Percentiles rank a stretch among this genome's conserved stretches.
These are phyloP conservation scores for Podaxis sp. DNA, from an alignment of 768 basidiomycete species.

Conservation along the genomic window DNA sequence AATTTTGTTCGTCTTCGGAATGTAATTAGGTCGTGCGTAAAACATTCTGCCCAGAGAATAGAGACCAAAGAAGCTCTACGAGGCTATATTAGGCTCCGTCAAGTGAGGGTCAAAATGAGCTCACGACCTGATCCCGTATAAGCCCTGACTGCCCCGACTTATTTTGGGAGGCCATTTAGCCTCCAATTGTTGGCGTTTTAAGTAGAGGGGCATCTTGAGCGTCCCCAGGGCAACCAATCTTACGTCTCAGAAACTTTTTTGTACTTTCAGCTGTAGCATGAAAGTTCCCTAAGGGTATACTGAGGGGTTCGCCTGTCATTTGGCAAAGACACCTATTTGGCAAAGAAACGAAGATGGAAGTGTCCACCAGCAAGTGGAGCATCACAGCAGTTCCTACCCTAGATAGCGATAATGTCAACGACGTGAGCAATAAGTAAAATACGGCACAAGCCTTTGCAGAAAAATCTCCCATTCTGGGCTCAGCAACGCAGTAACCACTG, in stretches of 20 bases:
- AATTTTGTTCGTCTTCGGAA: constrained; percentile 50
- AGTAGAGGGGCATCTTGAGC: background rate
- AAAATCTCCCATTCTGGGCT: constrained; percentile 66
- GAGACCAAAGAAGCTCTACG: constrained; percentile 50
- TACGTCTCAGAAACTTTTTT: constrained; percentile 5
- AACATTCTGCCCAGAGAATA: constrained; percentile 60
- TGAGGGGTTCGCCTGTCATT: constrained; percentile 71
- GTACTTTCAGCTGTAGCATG: constrained; percentile 10
- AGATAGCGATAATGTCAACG: background rate
- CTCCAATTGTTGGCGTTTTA: constrained; percentile 13
- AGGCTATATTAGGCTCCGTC: constrained; percentile 21
- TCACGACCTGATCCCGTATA: background rate
- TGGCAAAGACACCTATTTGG: constrained; percentile 88
- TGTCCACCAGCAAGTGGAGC: constrained; percentile 74
- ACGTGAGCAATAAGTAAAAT: no score
- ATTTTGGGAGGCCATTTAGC: background rate
- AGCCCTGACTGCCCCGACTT: background rate
- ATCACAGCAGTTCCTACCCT: constrained; percentile 81
- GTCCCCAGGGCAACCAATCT: background rate
- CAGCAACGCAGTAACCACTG: constrained; percentile 67
- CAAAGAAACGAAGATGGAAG: constrained; percentile 72
- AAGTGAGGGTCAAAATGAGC: background rate
- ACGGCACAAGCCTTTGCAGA: constrained; percentile 50
- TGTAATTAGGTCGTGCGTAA: constrained; percentile 59
- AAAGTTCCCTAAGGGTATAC: constrained; percentile 31